These are phyloP conservation scores for Ceratocystis eucalypticola DNA, from an alignment of 2,329 filamentous ascomycete genomes.

Conservation along the genomic window DNA sequence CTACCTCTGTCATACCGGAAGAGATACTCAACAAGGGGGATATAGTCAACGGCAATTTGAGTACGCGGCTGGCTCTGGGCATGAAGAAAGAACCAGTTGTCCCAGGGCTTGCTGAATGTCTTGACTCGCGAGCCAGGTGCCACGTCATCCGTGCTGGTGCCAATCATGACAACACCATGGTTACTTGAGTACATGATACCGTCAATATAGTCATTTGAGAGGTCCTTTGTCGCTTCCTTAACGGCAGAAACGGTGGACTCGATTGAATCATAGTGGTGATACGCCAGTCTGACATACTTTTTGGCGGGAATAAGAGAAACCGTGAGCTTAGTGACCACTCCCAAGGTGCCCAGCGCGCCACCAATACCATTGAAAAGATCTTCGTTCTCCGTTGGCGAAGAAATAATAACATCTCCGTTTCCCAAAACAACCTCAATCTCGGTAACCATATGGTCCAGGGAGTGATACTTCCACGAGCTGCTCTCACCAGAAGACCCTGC, in stretches of 20 bases:
- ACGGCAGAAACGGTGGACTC: slow-evolving; percentile 32
- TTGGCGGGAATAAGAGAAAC: slow-evolving; percentile 43
- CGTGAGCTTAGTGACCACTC: slow-evolving; percentile 52
- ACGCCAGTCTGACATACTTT: slow-evolving; percentile 44
- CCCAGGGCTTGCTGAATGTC: slow-evolving; percentile 42
- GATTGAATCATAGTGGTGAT: slow-evolving; percentile 34
- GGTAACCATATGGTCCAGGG: slow-evolving; percentile 49
- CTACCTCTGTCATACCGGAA: slow-evolving; percentile 58
- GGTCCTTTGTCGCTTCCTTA: slow-evolving; percentile 30
- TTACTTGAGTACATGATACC: slow-evolving; percentile 48
- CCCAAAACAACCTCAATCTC: slow-evolving; percentile 52
- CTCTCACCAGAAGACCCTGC: slow-evolving; percentile 55
- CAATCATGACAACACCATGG: slow-evolving; percentile 46
- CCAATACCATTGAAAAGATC: slow-evolving; percentile 54
- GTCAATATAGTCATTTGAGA: slow-evolving; percentile 50
- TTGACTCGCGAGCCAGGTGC: slow-evolving; percentile 27
- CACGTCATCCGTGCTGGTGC: slow-evolving; percentile 38
- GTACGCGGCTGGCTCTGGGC: slow-evolving; percentile 33
- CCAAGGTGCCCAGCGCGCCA: slow-evolving; percentile 52
- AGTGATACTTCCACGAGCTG: slow-evolving; percentile 52
- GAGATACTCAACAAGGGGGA: slow-evolving; percentile 52
- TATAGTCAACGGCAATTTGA: slow-evolving; percentile 34
- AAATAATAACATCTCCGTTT: slow-evolving; percentile 41
- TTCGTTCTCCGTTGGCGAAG: slow-evolving; percentile 35
- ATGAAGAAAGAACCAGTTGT: slow-evolving; percentile 65